These are phyloP conservation scores for Waitea zeae DNA, from an alignment of 1,284 basidiomycete species.

Conservation along the genomic window DNA sequence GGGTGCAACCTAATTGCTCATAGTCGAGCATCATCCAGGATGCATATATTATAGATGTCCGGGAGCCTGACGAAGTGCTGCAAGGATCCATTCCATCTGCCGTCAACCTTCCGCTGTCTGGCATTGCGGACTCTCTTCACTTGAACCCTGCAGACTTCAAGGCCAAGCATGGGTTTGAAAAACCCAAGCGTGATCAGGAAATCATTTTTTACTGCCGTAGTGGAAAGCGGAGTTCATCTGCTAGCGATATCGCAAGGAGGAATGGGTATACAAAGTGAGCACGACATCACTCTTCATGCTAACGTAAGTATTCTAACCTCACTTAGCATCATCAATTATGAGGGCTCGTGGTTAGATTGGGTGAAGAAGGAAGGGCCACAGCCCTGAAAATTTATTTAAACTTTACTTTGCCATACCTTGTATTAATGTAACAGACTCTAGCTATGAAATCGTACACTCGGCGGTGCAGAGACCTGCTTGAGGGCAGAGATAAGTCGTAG, in stretches of 20 bases:
- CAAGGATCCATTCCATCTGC: slow-evolving; percentile 93
- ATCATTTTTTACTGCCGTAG: slow-evolving; percentile 91
- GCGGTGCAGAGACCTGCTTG: too few relatives aligned
- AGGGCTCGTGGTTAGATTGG: slow-evolving; percentile 92
- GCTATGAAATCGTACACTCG: too few relatives aligned
- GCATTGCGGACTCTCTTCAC: slow-evolving; percentile 55
- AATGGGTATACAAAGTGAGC: slow-evolving; percentile 76
- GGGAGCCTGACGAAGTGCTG: slow-evolving; percentile 85
- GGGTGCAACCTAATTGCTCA: too few relatives aligned
- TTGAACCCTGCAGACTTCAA: slow-evolving; percentile 45
- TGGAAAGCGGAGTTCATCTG: slow-evolving; percentile 72
- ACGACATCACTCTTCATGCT: neutral
- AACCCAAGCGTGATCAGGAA: slow-evolving; percentile 64
- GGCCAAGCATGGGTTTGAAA: slow-evolving; percentile 66
- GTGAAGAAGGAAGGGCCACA: slow-evolving; percentile 48
- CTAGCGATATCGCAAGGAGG: slow-evolving; percentile 69
- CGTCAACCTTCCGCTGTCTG: slow-evolving; percentile 84
- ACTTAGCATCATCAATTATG: slow-evolving; percentile 69
- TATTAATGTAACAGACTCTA: too few relatives aligned
- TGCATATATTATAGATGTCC: slow-evolving; percentile 79
- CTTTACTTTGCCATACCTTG: too few relatives aligned
- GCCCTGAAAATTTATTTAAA: too few relatives aligned
- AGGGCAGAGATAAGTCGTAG: too few relatives aligned
- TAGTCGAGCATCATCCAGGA: slow-evolving; percentile 31
- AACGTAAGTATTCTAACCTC: neutral